Evolutionary conservation across 202 grass and related monocot species (phyloP).

Genomic region (Digitaria exilis): DNA sequence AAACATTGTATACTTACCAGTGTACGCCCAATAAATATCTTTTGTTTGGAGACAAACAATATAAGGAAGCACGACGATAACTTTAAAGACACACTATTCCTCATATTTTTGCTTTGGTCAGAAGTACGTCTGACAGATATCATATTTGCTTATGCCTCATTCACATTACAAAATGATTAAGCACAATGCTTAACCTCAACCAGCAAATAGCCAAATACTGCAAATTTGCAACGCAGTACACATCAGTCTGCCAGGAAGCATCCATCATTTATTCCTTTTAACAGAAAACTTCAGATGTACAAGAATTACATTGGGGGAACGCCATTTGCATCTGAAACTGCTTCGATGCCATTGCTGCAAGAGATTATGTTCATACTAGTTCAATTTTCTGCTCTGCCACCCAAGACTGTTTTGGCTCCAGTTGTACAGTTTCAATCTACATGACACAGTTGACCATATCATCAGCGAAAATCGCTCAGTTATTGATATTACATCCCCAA

Average conservation of each 20-base stretch:
- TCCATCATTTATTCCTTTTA: constrained; percentile 29
- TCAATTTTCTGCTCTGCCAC: constrained; percentile 69
- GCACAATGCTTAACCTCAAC: neutral
- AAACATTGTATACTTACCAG: constrained; percentile 9
- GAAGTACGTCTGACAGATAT: neutral
- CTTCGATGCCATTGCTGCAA: neutral
- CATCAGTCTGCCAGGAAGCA: neutral
- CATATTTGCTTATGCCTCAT: neutral
- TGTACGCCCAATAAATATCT: neutral
- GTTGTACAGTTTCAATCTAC: constrained; percentile 65
- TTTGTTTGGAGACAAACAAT: neutral
- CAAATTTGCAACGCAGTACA: neutral
- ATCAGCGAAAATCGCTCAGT: constrained; percentile 36
- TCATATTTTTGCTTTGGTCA: neutral
- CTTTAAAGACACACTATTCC: neutral
- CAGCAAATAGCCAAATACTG: neutral
- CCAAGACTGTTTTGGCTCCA: constrained; percentile 76
- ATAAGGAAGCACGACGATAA: neutral
- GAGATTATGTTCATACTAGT: constrained; percentile 43
- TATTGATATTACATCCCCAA: neutral
- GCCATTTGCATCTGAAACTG: constrained; percentile 26
- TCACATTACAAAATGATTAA: neutral
- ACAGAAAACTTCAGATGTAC: constrained; percentile 6
- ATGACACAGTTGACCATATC: constrained; percentile 21
- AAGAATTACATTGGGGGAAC: neutral